phyloP scores from a whole-genome alignment of 129 eudicot species.

The Solidago caesia region DNA sequence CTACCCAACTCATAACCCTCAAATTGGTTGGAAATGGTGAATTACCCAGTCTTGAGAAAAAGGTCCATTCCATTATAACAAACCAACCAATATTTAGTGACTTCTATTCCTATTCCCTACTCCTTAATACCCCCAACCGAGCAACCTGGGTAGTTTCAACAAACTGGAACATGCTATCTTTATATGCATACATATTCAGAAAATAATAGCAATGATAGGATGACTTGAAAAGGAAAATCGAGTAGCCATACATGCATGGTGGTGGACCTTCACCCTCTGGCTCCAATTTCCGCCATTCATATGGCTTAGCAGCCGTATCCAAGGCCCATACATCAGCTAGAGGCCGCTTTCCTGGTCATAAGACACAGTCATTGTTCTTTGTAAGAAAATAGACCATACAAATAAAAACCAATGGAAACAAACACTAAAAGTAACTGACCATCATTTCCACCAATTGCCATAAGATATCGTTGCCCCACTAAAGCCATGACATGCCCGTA shows the following conservation, averaged over 20 bases:
- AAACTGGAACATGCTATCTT: background rate
- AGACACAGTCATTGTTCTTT: slow-evolving; percentile 9
- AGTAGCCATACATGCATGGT: slow-evolving; percentile 83
- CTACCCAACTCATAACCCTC: too few relatives aligned
- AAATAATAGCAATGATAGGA: background rate
- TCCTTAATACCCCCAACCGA: too few relatives aligned
- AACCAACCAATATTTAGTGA: too few relatives aligned
- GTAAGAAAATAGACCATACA: background rate
- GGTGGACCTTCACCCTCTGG: slow-evolving; percentile 99
- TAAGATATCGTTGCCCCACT: slow-evolving; percentile 95
- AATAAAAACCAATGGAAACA: background rate
- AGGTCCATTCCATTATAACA: too few relatives aligned
- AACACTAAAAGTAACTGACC: slow-evolving; percentile 46
- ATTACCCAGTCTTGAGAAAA: too few relatives aligned
- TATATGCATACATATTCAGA: slow-evolving; percentile 4
- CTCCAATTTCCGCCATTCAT: slow-evolving; percentile 95
- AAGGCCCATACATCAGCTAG: slow-evolving; percentile 99
- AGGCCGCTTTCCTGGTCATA: slow-evolving; percentile 75
- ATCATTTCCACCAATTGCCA: slow-evolving; percentile 99
- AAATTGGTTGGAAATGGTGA: too few relatives aligned
- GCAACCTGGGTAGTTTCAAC: background rate
- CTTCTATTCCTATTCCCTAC: too few relatives aligned
- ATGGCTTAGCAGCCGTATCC: slow-evolving; percentile 99
- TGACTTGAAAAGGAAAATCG: background rate
- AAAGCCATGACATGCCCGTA: slow-evolving; percentile 99